A percentile compares a stretch with the other conserved stretches of the same genome.
phyloP scores from a whole-genome alignment of 192 early-diverging fungal genomes.

The Coemansia furcata region DNA sequence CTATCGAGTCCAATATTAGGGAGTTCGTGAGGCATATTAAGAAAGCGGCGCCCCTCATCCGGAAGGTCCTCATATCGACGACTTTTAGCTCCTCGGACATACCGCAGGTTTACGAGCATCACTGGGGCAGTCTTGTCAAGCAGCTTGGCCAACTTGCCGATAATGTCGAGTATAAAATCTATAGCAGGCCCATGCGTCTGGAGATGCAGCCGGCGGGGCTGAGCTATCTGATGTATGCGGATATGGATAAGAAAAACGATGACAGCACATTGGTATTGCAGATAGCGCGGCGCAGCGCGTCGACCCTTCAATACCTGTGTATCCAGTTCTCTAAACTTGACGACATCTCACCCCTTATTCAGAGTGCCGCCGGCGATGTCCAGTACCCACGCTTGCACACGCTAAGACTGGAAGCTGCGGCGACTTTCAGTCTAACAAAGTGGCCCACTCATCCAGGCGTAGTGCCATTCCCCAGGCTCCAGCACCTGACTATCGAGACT shows the following conservation, averaged over 20 bases:
- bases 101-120: not conserved
- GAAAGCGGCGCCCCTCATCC: not conserved
- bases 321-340: not conserved
- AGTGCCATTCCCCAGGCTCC: not conserved
- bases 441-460: not conserved
- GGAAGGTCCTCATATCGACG: not conserved
- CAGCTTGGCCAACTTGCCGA: not conserved
- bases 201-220: not conserved
- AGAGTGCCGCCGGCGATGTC: not conserved
- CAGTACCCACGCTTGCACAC: not conserved
- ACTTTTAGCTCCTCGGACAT: not conserved
- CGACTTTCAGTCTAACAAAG: not conserved
- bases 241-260: not conserved
- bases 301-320: not conserved
- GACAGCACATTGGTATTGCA: not conserved
- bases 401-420: not conserved
- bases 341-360: not conserved
- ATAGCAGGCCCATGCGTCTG: not conserved
- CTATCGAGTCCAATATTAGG: not conserved
- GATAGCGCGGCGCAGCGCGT: not conserved
- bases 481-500: not conserved
- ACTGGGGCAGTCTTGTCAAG: not conserved
- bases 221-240: not conserved
- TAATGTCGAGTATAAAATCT: not conserved
- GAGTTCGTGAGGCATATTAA: not conserved